Base-by-base conservation (phyloP, 2,329 filamentous ascomycete genomes). In the Chalaropsis thielavioides region DNA sequence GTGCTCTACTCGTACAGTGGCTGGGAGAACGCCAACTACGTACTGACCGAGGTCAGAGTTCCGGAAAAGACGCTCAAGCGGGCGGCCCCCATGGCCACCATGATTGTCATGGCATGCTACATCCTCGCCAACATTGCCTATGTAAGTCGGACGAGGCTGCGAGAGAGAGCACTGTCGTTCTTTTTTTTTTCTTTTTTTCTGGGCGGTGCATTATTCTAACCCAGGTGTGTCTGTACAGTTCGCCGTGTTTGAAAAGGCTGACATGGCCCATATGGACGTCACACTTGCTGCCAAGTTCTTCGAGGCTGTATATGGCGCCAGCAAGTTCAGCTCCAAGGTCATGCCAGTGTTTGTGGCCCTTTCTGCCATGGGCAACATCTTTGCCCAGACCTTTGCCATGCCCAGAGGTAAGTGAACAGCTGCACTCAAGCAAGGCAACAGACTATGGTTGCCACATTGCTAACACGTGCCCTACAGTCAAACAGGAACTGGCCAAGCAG, bases 401-500 rank as follows among this genome's bases (percentile, higher is more conserved):
- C 64, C 64, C 15, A 22, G 64, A 31, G 64, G 64, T 22, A 79
- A 85, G 58, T 11, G 17, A 7, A 3, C 17, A 2, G 4, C n/a
- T 15, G 10, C 31, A 35, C n/a, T 19, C 15, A 58, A 35, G 19
- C 13, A 3, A 43, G 7, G 17, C 13, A n/a, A 5, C 13, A 56
- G 27, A 2, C 27, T 35, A 4, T 17, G 31, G 11, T 19, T 61
- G 38, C 22, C 15, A n/a, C 27, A 44, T 65, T 43, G 38, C 63
- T 60, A 19, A 64, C 56, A 49, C 10, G 8, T 22, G 22, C 51
- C 22, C 43, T 22, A 35, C 44, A 66, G 64, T 85, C 10, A 85
- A 83, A 68, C 83, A 85, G 68, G 86, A 89, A 72, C 76, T 89
- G 56, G 87, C 83, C 0, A 87, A 87, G 70, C 86, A 90, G 70